Conservation (phyloP, 1,284 basidiomycete genomes). For the Coniferiporia sulphurascens region DNA sequence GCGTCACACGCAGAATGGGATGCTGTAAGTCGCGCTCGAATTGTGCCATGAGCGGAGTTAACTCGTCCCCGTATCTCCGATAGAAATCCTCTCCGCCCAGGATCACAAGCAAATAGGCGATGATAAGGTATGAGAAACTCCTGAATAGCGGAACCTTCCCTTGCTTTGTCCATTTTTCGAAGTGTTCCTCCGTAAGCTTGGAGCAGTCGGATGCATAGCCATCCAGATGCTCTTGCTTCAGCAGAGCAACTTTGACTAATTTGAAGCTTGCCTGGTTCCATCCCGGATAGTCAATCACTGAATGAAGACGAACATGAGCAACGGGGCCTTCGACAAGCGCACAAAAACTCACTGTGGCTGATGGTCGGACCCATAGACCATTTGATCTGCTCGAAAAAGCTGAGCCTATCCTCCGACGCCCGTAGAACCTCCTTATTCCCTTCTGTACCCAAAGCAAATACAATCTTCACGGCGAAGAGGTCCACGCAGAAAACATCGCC, state of each 20-base stretch:
- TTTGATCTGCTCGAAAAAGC: constrained; percentile 11
- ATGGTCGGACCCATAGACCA: constrained; percentile 15
- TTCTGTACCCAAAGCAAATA: constrained; percentile 11
- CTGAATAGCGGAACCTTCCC: constrained; percentile 13
- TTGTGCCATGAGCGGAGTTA: constrained; percentile 11
- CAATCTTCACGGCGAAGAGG: constrained; percentile 14
- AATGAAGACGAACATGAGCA: no score
- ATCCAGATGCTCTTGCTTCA: constrained; percentile 5
- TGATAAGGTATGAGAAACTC: constrained; percentile 14
- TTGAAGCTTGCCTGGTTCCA: constrained; percentile 10
- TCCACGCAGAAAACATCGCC: constrained; percentile 18
- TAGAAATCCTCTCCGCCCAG: constrained; percentile 15
- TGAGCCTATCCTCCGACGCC: constrained; percentile 12
- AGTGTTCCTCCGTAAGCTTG: constrained; percentile 11
- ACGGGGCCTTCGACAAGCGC: no score
- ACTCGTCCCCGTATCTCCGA: constrained; percentile 12
- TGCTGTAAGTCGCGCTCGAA: constrained; percentile 16
- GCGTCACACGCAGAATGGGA: constrained; percentile 10
- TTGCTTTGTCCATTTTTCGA: constrained; percentile 8
- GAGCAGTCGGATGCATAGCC: neutral
- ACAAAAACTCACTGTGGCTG: neutral
- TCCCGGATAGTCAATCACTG: constrained; percentile 9
- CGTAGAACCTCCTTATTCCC: constrained; percentile 11
- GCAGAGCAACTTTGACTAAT: constrained; percentile 2
- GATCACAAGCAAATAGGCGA: constrained; percentile 7